These are phyloP conservation scores for Solanum bulbocastanum DNA, from an alignment of 257 asterid genomes.

Conservation along the genomic window DNA sequence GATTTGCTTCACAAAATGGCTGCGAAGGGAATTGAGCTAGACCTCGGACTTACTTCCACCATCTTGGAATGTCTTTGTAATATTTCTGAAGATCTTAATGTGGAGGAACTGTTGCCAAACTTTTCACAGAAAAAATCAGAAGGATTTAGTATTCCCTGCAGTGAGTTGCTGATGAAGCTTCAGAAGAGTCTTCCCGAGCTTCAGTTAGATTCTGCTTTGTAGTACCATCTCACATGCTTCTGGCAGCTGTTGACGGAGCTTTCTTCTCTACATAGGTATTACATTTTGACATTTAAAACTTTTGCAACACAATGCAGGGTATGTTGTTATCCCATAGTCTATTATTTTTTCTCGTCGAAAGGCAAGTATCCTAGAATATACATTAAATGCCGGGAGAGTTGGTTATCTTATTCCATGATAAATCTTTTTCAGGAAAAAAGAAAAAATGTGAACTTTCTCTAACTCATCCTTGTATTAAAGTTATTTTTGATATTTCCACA, in stretches of 20 bases:
- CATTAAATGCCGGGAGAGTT: not conserved
- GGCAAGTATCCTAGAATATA: not conserved
- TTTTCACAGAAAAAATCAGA: conserved; percentile 23
- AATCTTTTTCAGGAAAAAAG: not conserved
- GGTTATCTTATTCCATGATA: not conserved
- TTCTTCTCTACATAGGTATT: not conserved
- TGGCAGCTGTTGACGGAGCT: not conserved
- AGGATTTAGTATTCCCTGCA: conserved; percentile 21
- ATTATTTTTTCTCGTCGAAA: not conserved
- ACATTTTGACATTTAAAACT: not conserved
- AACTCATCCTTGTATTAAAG: not conserved
- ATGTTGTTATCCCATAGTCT: not conserved
- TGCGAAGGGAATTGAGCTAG: conserved; percentile 38
- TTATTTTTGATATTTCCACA: not conserved
- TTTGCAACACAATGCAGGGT: not conserved
- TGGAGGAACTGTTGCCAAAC: conserved; percentile 39
- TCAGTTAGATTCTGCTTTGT: conserved; percentile 4
- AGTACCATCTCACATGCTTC: not conserved
- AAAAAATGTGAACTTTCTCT: not conserved
- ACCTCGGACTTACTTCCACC: conserved; percentile 40
- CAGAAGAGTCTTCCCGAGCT: conserved; percentile 19
- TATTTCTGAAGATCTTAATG: conserved; percentile 28
- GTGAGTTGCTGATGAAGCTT: conserved; percentile 34
- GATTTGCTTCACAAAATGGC: conserved; percentile 50
- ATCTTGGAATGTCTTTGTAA: conserved; percentile 46